A percentile compares a stretch with the other conserved stretches of the same genome.
Conservation (phyloP, 2,329 filamentous ascomycete genomes). For the Diplodia scrobiculata region DNA sequence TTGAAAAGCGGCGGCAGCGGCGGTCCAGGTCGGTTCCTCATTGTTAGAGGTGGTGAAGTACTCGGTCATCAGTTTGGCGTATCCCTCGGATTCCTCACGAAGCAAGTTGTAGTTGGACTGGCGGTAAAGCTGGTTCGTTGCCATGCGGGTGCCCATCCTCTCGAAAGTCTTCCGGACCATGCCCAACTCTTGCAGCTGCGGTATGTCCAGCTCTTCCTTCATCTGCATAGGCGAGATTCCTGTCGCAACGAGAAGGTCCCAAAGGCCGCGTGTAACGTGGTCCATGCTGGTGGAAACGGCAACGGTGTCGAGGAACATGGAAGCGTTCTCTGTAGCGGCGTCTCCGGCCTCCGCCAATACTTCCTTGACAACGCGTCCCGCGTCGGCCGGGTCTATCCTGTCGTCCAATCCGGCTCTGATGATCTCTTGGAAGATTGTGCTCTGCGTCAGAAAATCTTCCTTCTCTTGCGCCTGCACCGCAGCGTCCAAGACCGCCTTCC, state of each 20-base stretch:
- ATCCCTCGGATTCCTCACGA: constrained; percentile 93
- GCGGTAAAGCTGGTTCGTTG: constrained; percentile 89
- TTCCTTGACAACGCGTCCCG: constrained; percentile 71
- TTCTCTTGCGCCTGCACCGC: constrained; percentile 66
- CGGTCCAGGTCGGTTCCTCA: constrained; percentile 70
- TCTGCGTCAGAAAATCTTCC: constrained; percentile 68
- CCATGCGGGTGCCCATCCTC: constrained; percentile 80
- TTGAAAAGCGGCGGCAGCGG: constrained; percentile 84
- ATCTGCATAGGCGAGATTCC: constrained; percentile 71
- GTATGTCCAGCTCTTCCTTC: constrained; percentile 79
- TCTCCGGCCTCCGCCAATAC: constrained; percentile 63
- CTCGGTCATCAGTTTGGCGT: constrained; percentile 93
- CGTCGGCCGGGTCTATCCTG: constrained; percentile 66
- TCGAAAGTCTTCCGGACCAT: constrained; percentile 84
- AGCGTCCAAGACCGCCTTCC: constrained; percentile 66
- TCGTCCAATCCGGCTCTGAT: constrained; percentile 72
- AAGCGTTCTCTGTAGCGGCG: constrained; percentile 50
- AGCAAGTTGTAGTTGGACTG: constrained; percentile 97
- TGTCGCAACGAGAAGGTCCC: constrained; percentile 70
- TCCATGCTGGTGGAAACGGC: constrained; percentile 77
- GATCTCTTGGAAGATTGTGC: constrained; percentile 80
- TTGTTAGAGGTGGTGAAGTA: constrained; percentile 84
- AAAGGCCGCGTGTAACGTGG: constrained; percentile 60
- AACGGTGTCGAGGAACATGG: constrained; percentile 79
- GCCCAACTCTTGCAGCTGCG: constrained; percentile 72